Evolutionary conservation across 352 stramenopile genomes (phyloP).

Genomic region (Globisporangium okanoganense): DNA sequence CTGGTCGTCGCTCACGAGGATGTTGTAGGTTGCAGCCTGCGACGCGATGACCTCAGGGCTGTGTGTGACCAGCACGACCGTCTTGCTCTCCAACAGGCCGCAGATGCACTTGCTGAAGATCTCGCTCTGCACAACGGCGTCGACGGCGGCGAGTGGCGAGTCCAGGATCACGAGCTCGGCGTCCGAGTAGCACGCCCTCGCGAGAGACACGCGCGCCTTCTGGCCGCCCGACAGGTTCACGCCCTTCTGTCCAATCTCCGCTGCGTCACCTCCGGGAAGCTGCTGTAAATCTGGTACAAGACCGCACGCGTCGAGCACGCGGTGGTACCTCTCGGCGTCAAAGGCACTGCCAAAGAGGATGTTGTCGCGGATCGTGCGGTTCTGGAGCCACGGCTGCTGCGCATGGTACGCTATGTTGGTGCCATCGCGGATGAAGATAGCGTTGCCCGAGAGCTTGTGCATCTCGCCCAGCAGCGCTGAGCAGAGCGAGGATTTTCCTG

Average conservation of each 20-base stretch:
- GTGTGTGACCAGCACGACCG: constrained; percentile 23
- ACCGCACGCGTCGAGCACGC: not conserved
- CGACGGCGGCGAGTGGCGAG: constrained; percentile 85
- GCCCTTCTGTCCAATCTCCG: not conserved
- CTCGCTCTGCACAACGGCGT: constrained; percentile 87
- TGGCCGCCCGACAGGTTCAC: constrained; percentile 4
- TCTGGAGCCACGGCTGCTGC: not conserved
- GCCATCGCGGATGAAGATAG: not conserved
- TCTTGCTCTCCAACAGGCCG: constrained; percentile 19
- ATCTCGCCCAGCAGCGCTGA: not conserved
- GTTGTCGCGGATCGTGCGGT: constrained; percentile 3
- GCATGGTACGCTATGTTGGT: not conserved
- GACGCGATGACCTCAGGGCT: constrained; percentile 2
- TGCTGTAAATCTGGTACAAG: not conserved
- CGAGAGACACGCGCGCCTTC: not conserved
- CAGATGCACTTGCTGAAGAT: constrained; percentile 46
- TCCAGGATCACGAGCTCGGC: constrained; percentile 71
- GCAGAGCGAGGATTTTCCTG: not conserved
- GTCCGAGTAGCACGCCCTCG: constrained; percentile 2
- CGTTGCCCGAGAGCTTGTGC: not conserved
- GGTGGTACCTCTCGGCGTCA: not conserved
- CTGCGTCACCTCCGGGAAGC: not conserved
- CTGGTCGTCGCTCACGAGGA: not conserved
- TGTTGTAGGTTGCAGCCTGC: not conserved
- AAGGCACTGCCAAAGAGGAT: not conserved